Conservation (phyloP, 306 rosid species). For the Coriaria nepalensis region DNA sequence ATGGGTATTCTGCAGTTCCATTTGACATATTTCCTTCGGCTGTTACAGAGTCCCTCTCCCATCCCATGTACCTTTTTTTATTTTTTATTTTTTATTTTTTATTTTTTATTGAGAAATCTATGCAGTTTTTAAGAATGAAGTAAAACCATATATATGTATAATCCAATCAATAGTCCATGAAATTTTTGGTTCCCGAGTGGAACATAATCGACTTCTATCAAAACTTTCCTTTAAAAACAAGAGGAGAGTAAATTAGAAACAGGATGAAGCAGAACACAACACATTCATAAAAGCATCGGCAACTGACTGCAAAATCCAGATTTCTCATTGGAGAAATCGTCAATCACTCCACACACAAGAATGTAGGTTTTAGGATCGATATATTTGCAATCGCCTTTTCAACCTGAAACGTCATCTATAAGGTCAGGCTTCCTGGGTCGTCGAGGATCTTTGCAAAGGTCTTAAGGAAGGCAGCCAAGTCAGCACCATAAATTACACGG, state of each 20-base stretch:
- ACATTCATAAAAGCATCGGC: slow-evolving; percentile 15
- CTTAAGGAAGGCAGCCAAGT: slow-evolving; percentile 78
- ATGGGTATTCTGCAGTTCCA: too few relatives aligned
- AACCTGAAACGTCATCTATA: slow-evolving; percentile 34
- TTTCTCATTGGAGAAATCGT: slow-evolving; percentile 2
- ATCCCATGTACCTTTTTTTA: too few relatives aligned
- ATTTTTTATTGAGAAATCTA: too few relatives aligned
- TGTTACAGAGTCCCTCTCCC: too few relatives aligned
- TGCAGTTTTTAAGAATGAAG: too few relatives aligned
- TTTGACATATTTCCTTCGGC: too few relatives aligned
- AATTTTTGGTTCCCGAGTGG: too few relatives aligned
- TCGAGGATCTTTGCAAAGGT: slow-evolving; percentile 68
- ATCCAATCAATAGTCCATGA: too few relatives aligned
- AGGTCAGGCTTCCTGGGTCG: slow-evolving; percentile 74
- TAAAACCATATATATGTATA: too few relatives aligned
- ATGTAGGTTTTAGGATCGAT: slow-evolving; percentile 7
- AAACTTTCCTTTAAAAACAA: slow-evolving; percentile 4
- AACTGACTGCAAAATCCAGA: slow-evolving; percentile 14
- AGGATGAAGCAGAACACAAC: slow-evolving; percentile 9
- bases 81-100: too few relatives aligned
- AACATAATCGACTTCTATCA: slow-evolving; percentile 8
- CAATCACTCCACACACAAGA: slow-evolving; percentile 10
- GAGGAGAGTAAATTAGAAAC: neutral
- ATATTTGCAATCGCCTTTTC: slow-evolving; percentile 3
- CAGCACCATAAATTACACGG: slow-evolving; percentile 79